These are phyloP conservation scores for Penicillium taxi DNA, from an alignment of 495 filamentous ascomycete genomes.

Conservation along the genomic window DNA sequence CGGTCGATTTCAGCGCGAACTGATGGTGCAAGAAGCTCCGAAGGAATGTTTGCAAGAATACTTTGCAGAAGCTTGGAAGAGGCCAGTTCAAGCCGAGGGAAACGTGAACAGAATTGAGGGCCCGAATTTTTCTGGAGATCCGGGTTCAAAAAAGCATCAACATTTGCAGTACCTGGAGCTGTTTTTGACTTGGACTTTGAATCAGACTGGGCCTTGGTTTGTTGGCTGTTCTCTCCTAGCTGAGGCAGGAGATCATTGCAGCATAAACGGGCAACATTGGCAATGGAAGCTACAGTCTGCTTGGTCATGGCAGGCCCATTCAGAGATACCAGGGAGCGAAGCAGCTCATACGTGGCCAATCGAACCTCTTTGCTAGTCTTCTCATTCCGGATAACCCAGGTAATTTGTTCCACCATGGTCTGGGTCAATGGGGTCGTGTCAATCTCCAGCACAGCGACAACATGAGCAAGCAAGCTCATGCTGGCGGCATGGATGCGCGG, in stretches of 20 bases:
- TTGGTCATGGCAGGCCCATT: conserved; percentile 59
- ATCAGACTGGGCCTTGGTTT: conserved; percentile 21
- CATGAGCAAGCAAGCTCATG: conserved; percentile 46
- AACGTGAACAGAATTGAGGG: conserved; percentile 13
- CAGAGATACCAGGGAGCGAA: conserved; percentile 47
- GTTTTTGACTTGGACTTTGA: conserved; percentile 30
- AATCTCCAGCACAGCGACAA: conserved; percentile 47
- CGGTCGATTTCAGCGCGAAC: conserved; percentile 66
- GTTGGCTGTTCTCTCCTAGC: conserved; percentile 24
- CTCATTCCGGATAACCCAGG: conserved; percentile 61
- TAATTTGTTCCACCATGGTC: conserved; percentile 56
- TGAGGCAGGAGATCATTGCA: conserved; percentile 56
- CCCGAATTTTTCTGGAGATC: conserved; percentile 23
- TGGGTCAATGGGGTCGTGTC: conserved; percentile 47
- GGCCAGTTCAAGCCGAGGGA: conserved; percentile 30
- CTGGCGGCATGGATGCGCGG: conserved; percentile 65
- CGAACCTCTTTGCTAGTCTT: conserved; percentile 50
- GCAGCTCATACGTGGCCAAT: conserved; percentile 48
- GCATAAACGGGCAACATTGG: conserved; percentile 48
- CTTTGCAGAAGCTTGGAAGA: conserved; percentile 54
- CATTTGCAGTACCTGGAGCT: conserved; percentile 37
- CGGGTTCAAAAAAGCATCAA: conserved; percentile 47
- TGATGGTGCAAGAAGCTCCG: conserved; percentile 52
- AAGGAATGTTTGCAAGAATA: conserved; percentile 52
- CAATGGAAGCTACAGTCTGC: conserved; percentile 49